These are phyloP conservation scores for Pseudomonodictys pantanalensis DNA, from an alignment of 495 filamentous ascomycete species.

Conservation along the genomic window DNA sequence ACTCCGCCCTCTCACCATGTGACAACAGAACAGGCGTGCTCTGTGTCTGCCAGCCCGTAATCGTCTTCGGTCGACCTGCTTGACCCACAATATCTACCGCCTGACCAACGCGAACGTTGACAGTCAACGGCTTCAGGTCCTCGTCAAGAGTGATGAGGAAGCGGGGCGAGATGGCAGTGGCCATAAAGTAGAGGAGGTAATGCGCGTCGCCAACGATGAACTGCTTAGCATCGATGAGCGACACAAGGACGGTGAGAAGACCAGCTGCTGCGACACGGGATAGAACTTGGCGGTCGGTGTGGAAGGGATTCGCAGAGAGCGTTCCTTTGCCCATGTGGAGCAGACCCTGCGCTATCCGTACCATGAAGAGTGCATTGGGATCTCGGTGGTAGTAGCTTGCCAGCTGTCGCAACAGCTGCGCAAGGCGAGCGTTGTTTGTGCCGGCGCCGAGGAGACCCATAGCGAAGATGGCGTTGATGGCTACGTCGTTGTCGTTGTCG, in stretches of 20 bases:
- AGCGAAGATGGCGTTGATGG: constrained; percentile 96
- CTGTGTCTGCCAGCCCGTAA: constrained; percentile 99
- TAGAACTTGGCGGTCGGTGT: constrained; percentile 93
- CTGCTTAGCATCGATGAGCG: constrained; percentile 90
- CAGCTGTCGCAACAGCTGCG: constrained; percentile 88
- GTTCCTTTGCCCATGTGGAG: constrained; percentile 99
- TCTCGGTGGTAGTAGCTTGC: constrained; percentile 98
- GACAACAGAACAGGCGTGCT: constrained; percentile 92
- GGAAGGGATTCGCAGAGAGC: constrained; percentile 91
- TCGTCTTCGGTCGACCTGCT: constrained; percentile 95
- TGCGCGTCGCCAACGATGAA: constrained; percentile 88
- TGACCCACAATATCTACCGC: constrained; percentile 98
- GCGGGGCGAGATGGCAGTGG: constrained; percentile 93
- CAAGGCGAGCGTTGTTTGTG: constrained; percentile 95
- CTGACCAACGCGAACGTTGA: constrained; percentile 96
- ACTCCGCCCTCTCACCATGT: constrained; percentile 89
- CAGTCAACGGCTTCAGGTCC: constrained; percentile 85
- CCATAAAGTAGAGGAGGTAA: constrained; percentile 95
- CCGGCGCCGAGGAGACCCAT: constrained; percentile 97
- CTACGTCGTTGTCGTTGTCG: constrained; percentile 98
- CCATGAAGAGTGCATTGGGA: constrained; percentile 95
- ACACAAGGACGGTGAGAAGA: constrained; percentile 81
- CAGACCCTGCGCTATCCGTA: constrained; percentile 95
- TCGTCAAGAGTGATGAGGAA: constrained; percentile 97
- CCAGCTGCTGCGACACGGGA: constrained; percentile 88